Percentiles rank a stretch among this genome's conserved stretches.
Conservation (phyloP, 768 basidiomycete genomes). For the Suillus occidentalis region DNA sequence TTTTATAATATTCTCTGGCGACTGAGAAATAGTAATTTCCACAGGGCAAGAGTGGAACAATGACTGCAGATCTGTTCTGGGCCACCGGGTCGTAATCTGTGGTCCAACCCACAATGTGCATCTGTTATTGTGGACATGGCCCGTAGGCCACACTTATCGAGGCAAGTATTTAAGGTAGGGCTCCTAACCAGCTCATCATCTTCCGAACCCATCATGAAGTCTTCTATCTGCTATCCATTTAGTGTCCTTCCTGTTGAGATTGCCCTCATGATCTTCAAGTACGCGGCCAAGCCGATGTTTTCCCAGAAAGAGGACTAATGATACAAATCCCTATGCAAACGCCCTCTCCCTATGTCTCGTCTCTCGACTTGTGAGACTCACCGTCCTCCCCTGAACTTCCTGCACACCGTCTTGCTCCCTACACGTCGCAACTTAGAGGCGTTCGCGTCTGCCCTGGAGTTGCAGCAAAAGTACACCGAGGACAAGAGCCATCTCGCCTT, state of each 20-base stretch:
- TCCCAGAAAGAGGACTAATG: background rate
- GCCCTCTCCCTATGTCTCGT: conserved; percentile 34
- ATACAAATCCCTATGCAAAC: conserved; percentile 18
- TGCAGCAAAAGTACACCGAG: background rate
- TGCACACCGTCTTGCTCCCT: conserved; percentile 27
- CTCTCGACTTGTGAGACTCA: conserved; percentile 32
- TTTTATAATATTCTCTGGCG: too few relatives aligned
- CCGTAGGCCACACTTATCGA: too few relatives aligned
- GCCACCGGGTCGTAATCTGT: background rate
- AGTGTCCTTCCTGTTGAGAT: conserved; percentile 35
- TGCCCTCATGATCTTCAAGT: conserved; percentile 32
- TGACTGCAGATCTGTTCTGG: background rate
- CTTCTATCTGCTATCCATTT: conserved; percentile 14
- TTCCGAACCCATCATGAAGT: background rate
- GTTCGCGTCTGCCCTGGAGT: background rate
- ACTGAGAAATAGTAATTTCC: too few relatives aligned
- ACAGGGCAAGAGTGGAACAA: background rate
- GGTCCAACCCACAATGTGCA: background rate
- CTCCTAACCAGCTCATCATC: background rate
- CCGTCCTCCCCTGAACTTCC: conserved; percentile 14
- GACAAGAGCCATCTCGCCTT: background rate
- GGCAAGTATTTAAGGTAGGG: background rate
- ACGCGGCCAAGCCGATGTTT: conserved; percentile 28
- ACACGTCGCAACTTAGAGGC: background rate
- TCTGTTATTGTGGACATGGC: too few relatives aligned